Evolutionary conservation across 1,284 basidiomycete species (phyloP), one percentile per base, ranked within the genome.

Genomic region (Papiliotrema nemorosa): DNA sequence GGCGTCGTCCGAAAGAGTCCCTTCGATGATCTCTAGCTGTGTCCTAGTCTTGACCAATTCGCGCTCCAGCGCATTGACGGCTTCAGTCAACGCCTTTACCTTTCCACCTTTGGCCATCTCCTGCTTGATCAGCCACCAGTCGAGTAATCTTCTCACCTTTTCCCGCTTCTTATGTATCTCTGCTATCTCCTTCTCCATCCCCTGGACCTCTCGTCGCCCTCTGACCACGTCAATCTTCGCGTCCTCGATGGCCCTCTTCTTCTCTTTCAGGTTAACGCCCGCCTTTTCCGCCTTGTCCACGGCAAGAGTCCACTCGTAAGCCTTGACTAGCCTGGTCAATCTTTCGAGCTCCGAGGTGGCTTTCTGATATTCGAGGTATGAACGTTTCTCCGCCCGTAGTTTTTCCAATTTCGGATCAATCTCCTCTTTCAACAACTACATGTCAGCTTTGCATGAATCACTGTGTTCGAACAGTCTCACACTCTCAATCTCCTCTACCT

Each of bases 391-490:
- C 25, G 81, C 80, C 5, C 94, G 83, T 1, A 97, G 83, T 61
- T 86, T 91, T 68, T 97, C 88, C 39, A 98, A 80, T 72, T 97
- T 97, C 0, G 94, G 94, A 0, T 84, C 87, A 67, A 98, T 97
- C 74, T 98, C 96, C 70, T 97, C 92, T 1, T 78, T 75, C 21
- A 97, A 81, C 16, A 89, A 79, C 75, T 78, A 47, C 38, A 3
- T 44, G 20, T 46, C 29, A 31, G 38, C 12, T 21, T 29, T 16
- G 29, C 16, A 34, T 20, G 18, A 12, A 36, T 41, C 34, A 21
- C 31, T 31, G 27, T 42, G 35, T 2, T 24, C 43, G 18, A 26
- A 27, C 44, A 49, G 13, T 24, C 77, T 59, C 50, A 77, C 76
- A 2, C 82, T 79, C 20, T 81, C 84, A 66, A 97, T 87, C 73